Percentiles rank a stretch among this genome's conserved stretches.
These are phyloP conservation scores for Aspergillus cavernicola DNA, from an alignment of 495 filamentous ascomycete genomes.

Conservation along the genomic window DNA sequence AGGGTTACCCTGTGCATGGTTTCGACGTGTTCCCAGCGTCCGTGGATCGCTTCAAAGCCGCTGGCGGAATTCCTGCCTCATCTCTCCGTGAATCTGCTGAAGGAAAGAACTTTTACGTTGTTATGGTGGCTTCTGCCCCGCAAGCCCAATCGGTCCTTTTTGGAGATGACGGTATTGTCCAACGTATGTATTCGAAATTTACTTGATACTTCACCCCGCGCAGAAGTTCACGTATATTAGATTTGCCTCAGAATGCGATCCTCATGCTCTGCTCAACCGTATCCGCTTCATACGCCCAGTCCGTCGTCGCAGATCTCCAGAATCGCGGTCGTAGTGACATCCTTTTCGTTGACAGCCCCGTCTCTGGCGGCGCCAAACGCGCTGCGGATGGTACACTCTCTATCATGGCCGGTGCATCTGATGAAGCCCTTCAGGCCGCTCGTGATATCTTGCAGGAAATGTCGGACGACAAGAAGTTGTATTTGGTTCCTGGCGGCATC, in stretches of 20 bases:
- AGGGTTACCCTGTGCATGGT: slow-evolving; percentile 65
- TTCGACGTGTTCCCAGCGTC: slow-evolving; percentile 75
- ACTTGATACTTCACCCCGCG: not conserved
- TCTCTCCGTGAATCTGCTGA: slow-evolving; percentile 62
- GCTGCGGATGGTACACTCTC: slow-evolving; percentile 75
- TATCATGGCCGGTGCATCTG: slow-evolving; percentile 70
- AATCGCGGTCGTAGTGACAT: slow-evolving; percentile 58
- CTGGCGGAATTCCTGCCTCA: slow-evolving; percentile 58
- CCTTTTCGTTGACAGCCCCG: slow-evolving; percentile 67
- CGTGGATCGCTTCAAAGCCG: slow-evolving; percentile 63
- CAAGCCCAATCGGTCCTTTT: slow-evolving; percentile 67
- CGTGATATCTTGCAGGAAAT: slow-evolving; percentile 60
- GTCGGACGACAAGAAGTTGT: slow-evolving; percentile 58
- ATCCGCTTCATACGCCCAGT: slow-evolving; percentile 60
- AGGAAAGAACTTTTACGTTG: slow-evolving; percentile 59
- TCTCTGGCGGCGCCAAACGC: slow-evolving; percentile 71
- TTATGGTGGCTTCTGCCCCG: slow-evolving; percentile 75
- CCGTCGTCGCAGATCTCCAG: slow-evolving; percentile 53
- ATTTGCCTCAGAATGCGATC: slow-evolving; percentile 54
- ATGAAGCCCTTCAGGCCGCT: slow-evolving; percentile 55
- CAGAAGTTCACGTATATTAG: slow-evolving; percentile 13
- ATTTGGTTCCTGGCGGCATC: slow-evolving; percentile 68
- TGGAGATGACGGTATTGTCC: slow-evolving; percentile 55
- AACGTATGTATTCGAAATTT: slow-evolving; percentile 8
- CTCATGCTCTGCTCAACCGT: slow-evolving; percentile 75